Base-by-base conservation (phyloP, 2,329 filamentous ascomycete genomes). In the Clarireedia paspali region DNA sequence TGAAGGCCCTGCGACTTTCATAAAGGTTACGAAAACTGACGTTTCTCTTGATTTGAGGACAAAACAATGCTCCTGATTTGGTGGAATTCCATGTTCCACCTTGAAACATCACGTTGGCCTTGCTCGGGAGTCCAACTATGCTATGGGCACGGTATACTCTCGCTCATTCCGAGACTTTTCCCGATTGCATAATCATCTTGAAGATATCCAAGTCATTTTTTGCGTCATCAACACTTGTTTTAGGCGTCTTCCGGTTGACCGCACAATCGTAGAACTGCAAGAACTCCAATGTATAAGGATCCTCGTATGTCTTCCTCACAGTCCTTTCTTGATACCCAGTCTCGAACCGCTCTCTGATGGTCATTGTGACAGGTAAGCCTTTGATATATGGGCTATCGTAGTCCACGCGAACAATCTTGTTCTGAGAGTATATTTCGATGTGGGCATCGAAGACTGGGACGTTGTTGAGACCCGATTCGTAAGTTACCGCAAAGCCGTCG, bases 301-400 rank as follows among this genome's bases (percentile, higher is more conserved):
- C 73, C 30, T 72, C 67, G 42, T 79, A 83, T 0, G 76, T 77
- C 47, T 55, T 61, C n/a, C 59, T 53, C 12, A 58, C 40, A 39
- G 53, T 50, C n/a, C 59, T 53, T 27, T 59, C 53, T 27, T 57
- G 48, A 24, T 50, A 62, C 26, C 55, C 54, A 14, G 45, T 39
- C 27, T 38, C 55, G 27, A 51, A 23, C 14, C 40, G 48, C 59
- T 82, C 78, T 5, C 71, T 64, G 7, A 82, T 64, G 36, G 70
- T 66, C 60, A 77, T 56, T 6, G 48, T 58, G 39, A 63, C 76
- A 0, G 77, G 76, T 1, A 82, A 66, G 0, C 75, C 79, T 60
- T 80, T 81, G n/a, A 82, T 71, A 55, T 77, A 82, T 0, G 81
- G 82, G 0, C 79, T 77, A 55, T 85, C 79, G 59, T 78, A 82